A percentile compares a stretch with the other conserved stretches of the same genome.
Evolutionary conservation across 495 filamentous ascomycete species (phyloP).

Genomic region (Penicillium crystallinum): DNA sequence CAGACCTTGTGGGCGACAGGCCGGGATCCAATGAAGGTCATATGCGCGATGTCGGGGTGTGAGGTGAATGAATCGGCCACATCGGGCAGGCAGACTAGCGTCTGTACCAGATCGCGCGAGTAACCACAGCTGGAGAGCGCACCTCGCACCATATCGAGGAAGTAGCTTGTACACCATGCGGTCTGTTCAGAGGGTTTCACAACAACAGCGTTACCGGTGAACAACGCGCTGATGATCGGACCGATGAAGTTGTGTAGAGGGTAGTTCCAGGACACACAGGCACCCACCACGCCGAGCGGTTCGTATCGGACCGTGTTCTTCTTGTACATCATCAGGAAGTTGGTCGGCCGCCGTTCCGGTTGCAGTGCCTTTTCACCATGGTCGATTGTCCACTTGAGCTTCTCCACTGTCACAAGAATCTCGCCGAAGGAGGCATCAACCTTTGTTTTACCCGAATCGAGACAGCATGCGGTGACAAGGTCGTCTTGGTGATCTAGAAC

Average conservation of each 20-base stretch:
- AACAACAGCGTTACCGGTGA: conserved; percentile 87
- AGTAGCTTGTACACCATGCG: conserved; percentile 82
- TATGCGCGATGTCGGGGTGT: conserved; percentile 75
- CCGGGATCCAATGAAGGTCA: conserved; percentile 96
- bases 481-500: conserved; percentile 85
- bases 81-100: conserved; percentile 78
- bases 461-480: conserved; percentile 79
- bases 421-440: conserved; percentile 91
- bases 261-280: conserved; percentile 95
- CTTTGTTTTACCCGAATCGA: conserved; percentile 97
- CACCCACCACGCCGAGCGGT: conserved; percentile 86
- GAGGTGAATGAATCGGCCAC: conserved; percentile 78
- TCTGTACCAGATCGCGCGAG: conserved; percentile 76
- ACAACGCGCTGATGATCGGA: conserved; percentile 84
- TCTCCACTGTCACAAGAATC: conserved; percentile 88
- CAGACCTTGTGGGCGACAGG: conserved; percentile 86
- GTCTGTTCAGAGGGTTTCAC: conserved; percentile 92
- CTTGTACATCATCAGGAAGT: conserved; percentile 94
- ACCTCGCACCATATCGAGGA: conserved; percentile 66
- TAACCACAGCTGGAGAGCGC: conserved; percentile 82
- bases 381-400: conserved; percentile 87
- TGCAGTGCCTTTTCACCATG: conserved; percentile 82
- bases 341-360: conserved; percentile 68
- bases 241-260: conserved; percentile 93
- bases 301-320: conserved; percentile 87